These are phyloP conservation scores for Hibiscus trionum DNA, from an alignment of 345 rosid genomes.

Conservation along the genomic window DNA sequence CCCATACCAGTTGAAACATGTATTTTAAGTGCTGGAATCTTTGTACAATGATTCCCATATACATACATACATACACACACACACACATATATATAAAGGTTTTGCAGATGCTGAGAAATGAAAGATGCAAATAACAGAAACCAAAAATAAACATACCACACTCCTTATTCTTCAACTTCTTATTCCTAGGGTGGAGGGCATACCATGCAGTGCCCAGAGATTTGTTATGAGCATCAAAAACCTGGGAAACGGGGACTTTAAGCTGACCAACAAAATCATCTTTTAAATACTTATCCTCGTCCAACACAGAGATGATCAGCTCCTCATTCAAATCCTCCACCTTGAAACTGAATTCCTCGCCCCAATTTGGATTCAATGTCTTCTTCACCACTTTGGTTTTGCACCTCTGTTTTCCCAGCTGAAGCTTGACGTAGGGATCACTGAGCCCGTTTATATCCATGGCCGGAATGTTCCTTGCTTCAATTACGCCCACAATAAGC, in stretches of 20 bases:
- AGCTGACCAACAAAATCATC: slow-evolving; percentile 82
- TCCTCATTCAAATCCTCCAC: slow-evolving; percentile 94
- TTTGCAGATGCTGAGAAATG: neutral
- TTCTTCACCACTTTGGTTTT: slow-evolving; percentile 85
- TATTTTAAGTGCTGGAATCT: neutral
- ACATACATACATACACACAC: no score
- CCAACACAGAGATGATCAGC: slow-evolving; percentile 64
- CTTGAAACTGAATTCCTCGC: slow-evolving; percentile 75
- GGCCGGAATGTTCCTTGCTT: slow-evolving; percentile 80
- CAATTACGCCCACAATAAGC: slow-evolving; percentile 65
- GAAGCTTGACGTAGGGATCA: slow-evolving; percentile 84
- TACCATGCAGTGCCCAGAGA: slow-evolving; percentile 82
- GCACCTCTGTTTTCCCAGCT: slow-evolving; percentile 64
- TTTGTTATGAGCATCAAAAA: slow-evolving; percentile 69
- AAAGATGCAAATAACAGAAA: neutral
- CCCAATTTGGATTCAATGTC: slow-evolving; percentile 83
- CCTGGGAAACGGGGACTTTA: slow-evolving; percentile 49
- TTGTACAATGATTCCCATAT: no score
- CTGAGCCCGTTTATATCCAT: slow-evolving; percentile 87
- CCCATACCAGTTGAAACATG: slow-evolving; percentile 5
- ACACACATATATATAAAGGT: no score
- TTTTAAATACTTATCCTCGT: slow-evolving; percentile 83
- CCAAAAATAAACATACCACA: slow-evolving; percentile 41
- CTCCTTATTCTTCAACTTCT: slow-evolving; percentile 63
- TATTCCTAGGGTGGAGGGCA: slow-evolving; percentile 66